These are phyloP conservation scores for Cladophialophora bantiana DNA, from an alignment of 2,329 filamentous ascomycete genomes.

Conservation along the genomic window DNA sequence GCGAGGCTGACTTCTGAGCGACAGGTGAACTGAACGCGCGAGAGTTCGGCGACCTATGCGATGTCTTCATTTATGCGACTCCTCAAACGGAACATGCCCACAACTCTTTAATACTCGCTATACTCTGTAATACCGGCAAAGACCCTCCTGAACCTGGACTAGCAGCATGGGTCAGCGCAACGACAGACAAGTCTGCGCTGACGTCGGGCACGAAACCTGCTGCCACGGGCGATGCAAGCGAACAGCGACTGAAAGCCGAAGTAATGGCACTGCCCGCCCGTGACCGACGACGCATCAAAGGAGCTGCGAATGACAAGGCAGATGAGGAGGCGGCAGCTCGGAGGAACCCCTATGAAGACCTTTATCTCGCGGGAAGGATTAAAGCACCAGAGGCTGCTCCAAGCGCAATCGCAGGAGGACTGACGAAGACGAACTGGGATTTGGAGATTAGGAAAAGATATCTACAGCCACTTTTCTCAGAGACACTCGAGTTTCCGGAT, in stretches of 20 bases:
- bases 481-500: conserved; percentile 69
- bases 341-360: conserved; percentile 50
- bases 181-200: conserved; percentile 60
- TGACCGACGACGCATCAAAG: conserved; percentile 66
- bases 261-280: conserved; percentile 68
- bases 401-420: conserved; percentile 60
- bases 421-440: conserved; percentile 79
- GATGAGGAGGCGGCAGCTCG: conserved; percentile 35
- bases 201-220: conserved; percentile 56
- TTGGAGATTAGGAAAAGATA: conserved; percentile 71
- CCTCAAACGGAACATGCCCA: conserved; percentile 64
- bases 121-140: conserved; percentile 65
- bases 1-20: conserved; percentile 18
- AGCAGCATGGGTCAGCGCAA: conserved; percentile 67
- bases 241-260: conserved; percentile 69
- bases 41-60: conserved; percentile 64
- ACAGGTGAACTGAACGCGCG: conserved; percentile 66
- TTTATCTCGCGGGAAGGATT: conserved; percentile 55
- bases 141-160: conserved; percentile 69
- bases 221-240: conserved; percentile 63
- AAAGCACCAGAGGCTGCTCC: conserved; percentile 64
- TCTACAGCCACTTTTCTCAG: conserved; percentile 65
- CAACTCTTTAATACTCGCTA: conserved; percentile 66
- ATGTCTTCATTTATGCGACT: conserved; percentile 61
- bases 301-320: conserved; percentile 36